These are phyloP conservation scores for Exserohilum turcica DNA, from an alignment of 2,329 filamentous ascomycete genomes.

Conservation along the genomic window DNA sequence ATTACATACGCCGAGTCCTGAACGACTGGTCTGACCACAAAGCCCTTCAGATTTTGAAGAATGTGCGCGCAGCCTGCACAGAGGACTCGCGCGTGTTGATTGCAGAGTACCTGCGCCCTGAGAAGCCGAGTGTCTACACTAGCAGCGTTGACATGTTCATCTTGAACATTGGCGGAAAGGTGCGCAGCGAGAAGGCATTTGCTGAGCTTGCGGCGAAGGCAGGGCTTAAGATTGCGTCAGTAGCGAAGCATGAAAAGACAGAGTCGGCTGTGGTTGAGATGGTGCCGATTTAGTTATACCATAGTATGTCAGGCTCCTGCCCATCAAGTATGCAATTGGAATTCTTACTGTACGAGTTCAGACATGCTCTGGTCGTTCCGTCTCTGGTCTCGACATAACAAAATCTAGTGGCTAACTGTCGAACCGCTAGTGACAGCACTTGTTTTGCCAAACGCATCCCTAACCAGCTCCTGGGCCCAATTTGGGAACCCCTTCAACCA, in stretches of 20 bases:
- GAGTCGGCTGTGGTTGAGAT: constrained; percentile 12
- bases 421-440: constrained; percentile 7
- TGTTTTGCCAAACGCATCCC: constrained; percentile 5
- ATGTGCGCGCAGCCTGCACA: constrained; percentile 8
- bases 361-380: no score
- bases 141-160: constrained; percentile 13
- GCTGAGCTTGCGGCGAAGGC: constrained; percentile 9
- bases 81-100: constrained; percentile 10
- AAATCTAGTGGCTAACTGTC: no score
- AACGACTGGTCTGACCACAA: constrained; percentile 13
- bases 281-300: constrained; percentile 7
- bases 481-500: constrained; percentile 4
- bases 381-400: no score
- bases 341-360: no score
- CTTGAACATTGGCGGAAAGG: constrained; percentile 13
- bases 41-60: constrained; percentile 9
- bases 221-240: constrained; percentile 10
- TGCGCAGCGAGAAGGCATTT: constrained; percentile 10
- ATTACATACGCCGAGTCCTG: constrained; percentile 10
- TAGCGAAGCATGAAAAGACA: constrained; percentile 7
- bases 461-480: constrained; percentile 5
- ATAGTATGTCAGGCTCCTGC: no score
- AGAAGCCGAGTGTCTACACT: constrained; percentile 6
- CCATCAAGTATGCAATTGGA: no score
- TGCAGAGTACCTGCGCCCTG: constrained; percentile 7